Base-by-base conservation (phyloP, 108 stramenopile species). In the Poteriospumella lacustris region DNA sequence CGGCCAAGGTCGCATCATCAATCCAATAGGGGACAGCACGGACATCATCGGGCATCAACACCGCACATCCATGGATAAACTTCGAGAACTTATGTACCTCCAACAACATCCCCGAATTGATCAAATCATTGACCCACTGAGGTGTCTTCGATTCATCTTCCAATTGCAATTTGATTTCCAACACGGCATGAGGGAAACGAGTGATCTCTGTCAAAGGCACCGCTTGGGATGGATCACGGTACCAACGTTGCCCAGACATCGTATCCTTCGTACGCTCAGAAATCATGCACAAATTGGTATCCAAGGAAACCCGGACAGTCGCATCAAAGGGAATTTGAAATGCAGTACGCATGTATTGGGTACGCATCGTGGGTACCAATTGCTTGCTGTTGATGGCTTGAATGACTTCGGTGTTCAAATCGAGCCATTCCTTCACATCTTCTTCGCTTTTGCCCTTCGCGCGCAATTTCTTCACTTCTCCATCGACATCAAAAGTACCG, bases 251-350 rank as follows among this genome's bases (percentile, higher is more conserved):
- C 36, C 1, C 40, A 24, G 26, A 26, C 5, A 19, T 29, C 28
- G 43, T 33, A 70, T 93, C 92, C 77, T 95, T 92, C 39, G 91
- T 92, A 68, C 94, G 87, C 80, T 97, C 97, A n/a, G 86, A 88
- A 59, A 97, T 94, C 94, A 97, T 94, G 78, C 92, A 92, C 5
- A 97, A 79, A 79, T 97, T 96, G 1, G 95, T 96, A 82, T 97
- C 97, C 59, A 97, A 82, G 58, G 89, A 90, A 42, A 96, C 87
- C n/a, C 97, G 88, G 1, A 97, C 97, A 1, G 94, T 95, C 38
- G 93, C 93, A 83, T 95, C 94, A 68, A 94, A 94, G 0, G 95
- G 93, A 42, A 96, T 94, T 85, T 97, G 97, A 73, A 96, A 97
- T 5, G 97, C 97, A 1, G 94, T 95, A 19, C 97, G 87, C 92